These are phyloP conservation scores for Scleroderma citrinum DNA, from an alignment of 768 basidiomycete species.

Conservation along the genomic window DNA sequence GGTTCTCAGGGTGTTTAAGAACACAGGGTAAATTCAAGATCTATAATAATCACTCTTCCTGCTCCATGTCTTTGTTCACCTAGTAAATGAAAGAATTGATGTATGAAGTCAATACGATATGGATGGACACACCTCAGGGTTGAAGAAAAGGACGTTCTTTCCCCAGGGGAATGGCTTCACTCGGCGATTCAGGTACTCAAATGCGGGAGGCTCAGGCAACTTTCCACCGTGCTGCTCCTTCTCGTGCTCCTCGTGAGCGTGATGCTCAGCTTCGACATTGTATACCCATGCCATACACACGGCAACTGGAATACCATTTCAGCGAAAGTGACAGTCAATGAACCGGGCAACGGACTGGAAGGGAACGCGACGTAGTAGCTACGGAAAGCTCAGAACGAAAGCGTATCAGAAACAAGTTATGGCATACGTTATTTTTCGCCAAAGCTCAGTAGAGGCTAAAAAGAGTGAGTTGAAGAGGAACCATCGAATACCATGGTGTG, in stretches of 20 bases:
- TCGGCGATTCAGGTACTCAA: slow-evolving; percentile 72
- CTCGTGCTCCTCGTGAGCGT: slow-evolving; percentile 63
- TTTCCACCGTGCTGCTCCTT: slow-evolving; percentile 67
- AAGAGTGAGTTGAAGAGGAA: slow-evolving; percentile 7
- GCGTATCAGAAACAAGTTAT: not conserved
- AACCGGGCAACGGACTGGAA: slow-evolving; percentile 46
- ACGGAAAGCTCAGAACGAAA: slow-evolving; percentile 6
- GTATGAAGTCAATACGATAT: not conserved
- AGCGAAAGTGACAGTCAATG: slow-evolving; percentile 11
- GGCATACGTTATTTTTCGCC: slow-evolving; percentile 80
- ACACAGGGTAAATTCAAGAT: not conserved
- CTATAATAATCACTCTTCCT: slow-evolving; percentile 12
- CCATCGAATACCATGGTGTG: slow-evolving; percentile 7
- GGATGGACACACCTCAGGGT: slow-evolving; percentile 47
- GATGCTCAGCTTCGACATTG: slow-evolving; percentile 57
- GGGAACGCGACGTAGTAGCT: slow-evolving; percentile 76
- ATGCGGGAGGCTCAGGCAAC: slow-evolving; percentile 65
- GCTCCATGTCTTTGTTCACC: slow-evolving; percentile 61
- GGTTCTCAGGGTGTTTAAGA: too few species aligned
- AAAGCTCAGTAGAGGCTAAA: slow-evolving; percentile 69
- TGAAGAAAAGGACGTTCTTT: slow-evolving; percentile 77
- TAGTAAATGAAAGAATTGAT: slow-evolving; percentile 20
- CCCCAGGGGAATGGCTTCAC: slow-evolving; percentile 85
- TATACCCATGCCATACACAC: slow-evolving; percentile 39
- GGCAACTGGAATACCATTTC: slow-evolving; percentile 11